A percentile compares a stretch with the other conserved stretches of the same genome.
These are phyloP conservation scores for Hymenoscyphus fructigenus DNA, from an alignment of 2,329 filamentous ascomycete species.

Conservation along the genomic window DNA sequence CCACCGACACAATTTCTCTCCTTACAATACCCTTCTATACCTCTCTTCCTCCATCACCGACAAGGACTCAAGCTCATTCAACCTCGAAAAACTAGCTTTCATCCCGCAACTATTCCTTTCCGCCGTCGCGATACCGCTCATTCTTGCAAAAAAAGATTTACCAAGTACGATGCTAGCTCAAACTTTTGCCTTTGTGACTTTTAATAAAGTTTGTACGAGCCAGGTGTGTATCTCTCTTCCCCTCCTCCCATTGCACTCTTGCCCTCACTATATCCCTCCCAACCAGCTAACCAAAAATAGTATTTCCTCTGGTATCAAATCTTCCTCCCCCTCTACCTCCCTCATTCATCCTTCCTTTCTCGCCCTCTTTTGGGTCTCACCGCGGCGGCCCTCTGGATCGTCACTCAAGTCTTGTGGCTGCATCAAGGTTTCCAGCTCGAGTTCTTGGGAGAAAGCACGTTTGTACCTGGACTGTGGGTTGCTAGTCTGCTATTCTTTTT, in stretches of 20 bases:
- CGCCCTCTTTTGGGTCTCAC: conserved; percentile 63
- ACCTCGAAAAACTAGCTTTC: conserved; percentile 80
- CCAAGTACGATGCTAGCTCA: conserved; percentile 86
- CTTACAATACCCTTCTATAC: conserved; percentile 91
- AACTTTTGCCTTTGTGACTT: conserved; percentile 94
- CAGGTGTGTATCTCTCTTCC: conserved; percentile 66
- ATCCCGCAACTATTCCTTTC: conserved; percentile 82
- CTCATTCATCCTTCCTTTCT: conserved; percentile 63
- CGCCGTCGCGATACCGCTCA: conserved; percentile 71
- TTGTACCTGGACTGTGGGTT: conserved; percentile 79
- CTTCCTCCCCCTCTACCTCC: conserved; percentile 88
- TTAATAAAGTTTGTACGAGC: conserved; percentile 98
- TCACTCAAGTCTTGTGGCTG: conserved; percentile 72
- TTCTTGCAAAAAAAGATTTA: conserved; percentile 77
- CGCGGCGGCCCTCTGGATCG: conserved; percentile 71
- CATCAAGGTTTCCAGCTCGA: conserved; percentile 75
- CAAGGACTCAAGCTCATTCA: conserved; percentile 38
- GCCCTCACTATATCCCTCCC: not conserved
- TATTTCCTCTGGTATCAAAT: conserved; percentile 99
- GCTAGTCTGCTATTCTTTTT: conserved; percentile 77
- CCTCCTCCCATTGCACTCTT: not conserved
- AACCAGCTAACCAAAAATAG: conserved; percentile 44
- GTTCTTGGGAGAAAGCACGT: conserved; percentile 78
- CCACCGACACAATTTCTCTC: conserved; percentile 97
- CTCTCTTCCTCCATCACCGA: conserved; percentile 67